These are phyloP conservation scores for Isoetes taiwanensis DNA, from an alignment of 75 land plant genomes.

Conservation along the genomic window DNA sequence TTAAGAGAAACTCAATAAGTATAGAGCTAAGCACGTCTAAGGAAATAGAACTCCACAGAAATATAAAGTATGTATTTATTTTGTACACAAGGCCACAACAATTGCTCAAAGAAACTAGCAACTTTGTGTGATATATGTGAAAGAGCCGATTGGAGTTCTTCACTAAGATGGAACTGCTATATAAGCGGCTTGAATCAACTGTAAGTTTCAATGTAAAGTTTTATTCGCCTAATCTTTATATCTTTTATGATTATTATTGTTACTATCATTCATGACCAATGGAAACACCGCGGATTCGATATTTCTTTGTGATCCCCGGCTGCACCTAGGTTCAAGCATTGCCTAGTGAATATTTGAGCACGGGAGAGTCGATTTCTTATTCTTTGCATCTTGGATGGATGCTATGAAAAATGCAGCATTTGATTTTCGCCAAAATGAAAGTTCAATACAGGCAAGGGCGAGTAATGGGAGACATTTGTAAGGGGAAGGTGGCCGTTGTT, in stretches of 20 bases:
- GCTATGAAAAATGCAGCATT: constrained; percentile 66
- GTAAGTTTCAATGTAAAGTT: constrained; percentile 38
- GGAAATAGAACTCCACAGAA: too few species aligned
- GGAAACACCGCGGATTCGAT: too few species aligned
- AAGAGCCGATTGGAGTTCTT: constrained; percentile 31
- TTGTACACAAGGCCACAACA: constrained; percentile 77
- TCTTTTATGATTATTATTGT: too few species aligned
- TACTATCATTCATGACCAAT: too few species aligned
- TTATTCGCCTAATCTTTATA: too few species aligned
- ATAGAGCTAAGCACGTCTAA: too few species aligned
- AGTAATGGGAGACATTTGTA: constrained; percentile 50
- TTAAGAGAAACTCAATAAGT: too few species aligned
- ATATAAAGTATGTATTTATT: too few species aligned
- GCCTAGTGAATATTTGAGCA: constrained; percentile 77
- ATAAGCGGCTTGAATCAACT: constrained; percentile 61
- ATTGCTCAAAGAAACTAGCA: constrained; percentile 77
- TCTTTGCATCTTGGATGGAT: constrained; percentile 65
- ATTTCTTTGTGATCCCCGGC: too few species aligned
- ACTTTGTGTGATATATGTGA: constrained; percentile 61
- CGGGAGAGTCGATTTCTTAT: constrained; percentile 62
- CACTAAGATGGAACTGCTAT: constrained; percentile 50
- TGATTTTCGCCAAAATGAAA: constrained; percentile 62
- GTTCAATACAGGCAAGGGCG: constrained; percentile 16
- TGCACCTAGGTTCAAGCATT: constrained; percentile 65
- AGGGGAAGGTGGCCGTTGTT: constrained; percentile 69